Conservation (phyloP, 331 rosid genomes). For the Pyracantha coccinea region DNA sequence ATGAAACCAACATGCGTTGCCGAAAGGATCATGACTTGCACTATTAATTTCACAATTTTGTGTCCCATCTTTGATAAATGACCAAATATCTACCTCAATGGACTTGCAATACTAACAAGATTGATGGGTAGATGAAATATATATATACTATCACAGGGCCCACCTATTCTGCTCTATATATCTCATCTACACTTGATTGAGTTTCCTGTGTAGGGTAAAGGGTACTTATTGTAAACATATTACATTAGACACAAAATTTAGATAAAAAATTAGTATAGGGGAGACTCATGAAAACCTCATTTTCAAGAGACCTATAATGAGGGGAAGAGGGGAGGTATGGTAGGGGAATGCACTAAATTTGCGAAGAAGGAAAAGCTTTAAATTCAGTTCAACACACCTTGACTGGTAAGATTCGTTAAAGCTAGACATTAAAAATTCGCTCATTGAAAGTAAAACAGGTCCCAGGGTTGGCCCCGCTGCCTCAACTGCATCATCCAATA, state of each 20-base stretch:
- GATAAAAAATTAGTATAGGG: not conserved
- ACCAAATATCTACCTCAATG: not conserved
- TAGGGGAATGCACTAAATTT: not conserved
- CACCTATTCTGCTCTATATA: not conserved
- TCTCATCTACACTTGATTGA: too few species aligned
- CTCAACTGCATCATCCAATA: slow-evolving; percentile 67
- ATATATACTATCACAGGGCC: not conserved
- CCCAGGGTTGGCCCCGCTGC: slow-evolving; percentile 90
- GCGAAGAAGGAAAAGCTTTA: slow-evolving; percentile 8
- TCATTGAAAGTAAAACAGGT: slow-evolving; percentile 77
- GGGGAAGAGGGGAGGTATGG: not conserved
- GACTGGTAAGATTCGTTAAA: slow-evolving; percentile 96
- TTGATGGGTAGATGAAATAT: not conserved
- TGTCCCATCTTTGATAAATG: not conserved
- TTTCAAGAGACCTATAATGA: not conserved
- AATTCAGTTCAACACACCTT: slow-evolving; percentile 45
- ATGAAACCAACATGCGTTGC: not conserved
- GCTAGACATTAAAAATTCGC: slow-evolving; percentile 97
- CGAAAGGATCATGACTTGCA: not conserved
- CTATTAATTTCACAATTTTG: not conserved
- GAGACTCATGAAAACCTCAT: not conserved
- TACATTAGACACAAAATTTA: not conserved
- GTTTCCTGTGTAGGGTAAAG: not conserved
- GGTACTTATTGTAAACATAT: not conserved
- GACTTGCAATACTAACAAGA: not conserved